A percentile compares a stretch with the other conserved stretches of the same genome.
Conservation (phyloP, 2,329 filamentous ascomycete genomes). For the Neofusicoccum sp. region DNA sequence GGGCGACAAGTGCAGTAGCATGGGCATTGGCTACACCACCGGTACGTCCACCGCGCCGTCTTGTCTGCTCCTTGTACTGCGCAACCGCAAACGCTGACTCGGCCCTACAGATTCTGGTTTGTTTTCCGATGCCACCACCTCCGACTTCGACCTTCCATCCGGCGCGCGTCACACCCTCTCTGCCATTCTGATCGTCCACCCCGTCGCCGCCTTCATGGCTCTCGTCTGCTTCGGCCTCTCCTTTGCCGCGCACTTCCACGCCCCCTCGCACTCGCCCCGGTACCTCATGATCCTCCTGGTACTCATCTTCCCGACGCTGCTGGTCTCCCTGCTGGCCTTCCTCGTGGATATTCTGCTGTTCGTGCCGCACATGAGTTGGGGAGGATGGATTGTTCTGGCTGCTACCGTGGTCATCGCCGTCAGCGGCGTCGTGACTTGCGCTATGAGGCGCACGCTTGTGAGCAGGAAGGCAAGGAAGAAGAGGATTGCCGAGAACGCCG, state of each 20-base stretch:
- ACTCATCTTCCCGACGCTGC: slow-evolving; percentile 79
- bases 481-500: slow-evolving; percentile 88
- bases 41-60: slow-evolving; percentile 57
- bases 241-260: slow-evolving; percentile 80
- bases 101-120: slow-evolving; percentile 42
- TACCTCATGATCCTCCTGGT: slow-evolving; percentile 87
- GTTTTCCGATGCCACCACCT: slow-evolving; percentile 47
- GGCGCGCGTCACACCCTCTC: slow-evolving; percentile 71
- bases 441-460: slow-evolving; percentile 90
- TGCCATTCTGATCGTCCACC: slow-evolving; percentile 87
- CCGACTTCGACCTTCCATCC: slow-evolving; percentile 66
- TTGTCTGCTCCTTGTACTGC: slow-evolving; percentile 1
- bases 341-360: slow-evolving; percentile 93
- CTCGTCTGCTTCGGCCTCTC: slow-evolving; percentile 83
- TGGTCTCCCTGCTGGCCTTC: slow-evolving; percentile 84
- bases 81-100: slow-evolving; percentile 1
- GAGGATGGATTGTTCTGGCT: slow-evolving; percentile 88
- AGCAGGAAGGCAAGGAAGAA: slow-evolving; percentile 91
- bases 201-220: slow-evolving; percentile 82
- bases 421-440: slow-evolving; percentile 84
- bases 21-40: slow-evolving; percentile 83
- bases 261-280: slow-evolving; percentile 83
- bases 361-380: slow-evolving; percentile 91
- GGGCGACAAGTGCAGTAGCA: slow-evolving; percentile 64
- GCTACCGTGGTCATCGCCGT: slow-evolving; percentile 84